These are phyloP conservation scores for Chaetomiaceae sp. DNA, from an alignment of 2,329 filamentous ascomycete genomes.

Conservation along the genomic window DNA sequence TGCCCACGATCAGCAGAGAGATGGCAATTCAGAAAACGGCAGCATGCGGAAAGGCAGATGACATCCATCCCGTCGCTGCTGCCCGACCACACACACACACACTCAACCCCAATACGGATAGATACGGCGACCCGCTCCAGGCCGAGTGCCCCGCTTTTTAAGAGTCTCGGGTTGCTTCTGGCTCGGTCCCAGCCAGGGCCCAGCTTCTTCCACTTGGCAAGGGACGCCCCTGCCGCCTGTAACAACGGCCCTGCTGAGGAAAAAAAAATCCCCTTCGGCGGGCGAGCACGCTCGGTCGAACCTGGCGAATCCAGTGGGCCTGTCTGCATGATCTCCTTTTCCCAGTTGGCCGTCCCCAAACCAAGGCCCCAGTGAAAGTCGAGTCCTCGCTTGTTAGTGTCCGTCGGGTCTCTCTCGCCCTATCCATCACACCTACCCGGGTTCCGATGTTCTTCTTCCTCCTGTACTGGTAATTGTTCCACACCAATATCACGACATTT, in stretches of 20 bases:
- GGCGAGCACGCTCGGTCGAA: constrained; percentile 5
- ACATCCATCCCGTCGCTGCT: not conserved
- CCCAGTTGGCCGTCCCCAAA: constrained; percentile 19
- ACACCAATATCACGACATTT: constrained; percentile 1
- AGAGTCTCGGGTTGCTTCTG: constrained; percentile 15
- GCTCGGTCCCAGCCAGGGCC: constrained; percentile 4
- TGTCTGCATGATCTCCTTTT: constrained; percentile 25
- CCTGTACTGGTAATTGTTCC: constrained; percentile 1
- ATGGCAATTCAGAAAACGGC: not conserved
- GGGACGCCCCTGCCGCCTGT: constrained; percentile 19
- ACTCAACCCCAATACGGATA: not conserved
- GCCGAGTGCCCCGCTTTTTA: constrained; percentile 9
- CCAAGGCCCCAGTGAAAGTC: constrained; percentile 16
- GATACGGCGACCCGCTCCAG: too few species aligned
- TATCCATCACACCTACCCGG: not conserved
- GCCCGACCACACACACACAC: not conserved
- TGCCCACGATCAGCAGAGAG: not conserved
- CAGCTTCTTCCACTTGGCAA: constrained; percentile 7
- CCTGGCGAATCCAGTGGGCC: constrained; percentile 17
- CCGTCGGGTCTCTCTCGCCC: not conserved
- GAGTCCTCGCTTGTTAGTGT: constrained; percentile 6
- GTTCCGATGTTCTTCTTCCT: constrained; percentile 9
- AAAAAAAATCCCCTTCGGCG: constrained; percentile 1
- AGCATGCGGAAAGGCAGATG: too few species aligned
- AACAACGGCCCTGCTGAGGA: constrained; percentile 12